A percentile compares a stretch with the other conserved stretches of the same genome.
Conservation (phyloP, 2,329 filamentous ascomycete genomes). For the Colletotrichum noveboracense region DNA sequence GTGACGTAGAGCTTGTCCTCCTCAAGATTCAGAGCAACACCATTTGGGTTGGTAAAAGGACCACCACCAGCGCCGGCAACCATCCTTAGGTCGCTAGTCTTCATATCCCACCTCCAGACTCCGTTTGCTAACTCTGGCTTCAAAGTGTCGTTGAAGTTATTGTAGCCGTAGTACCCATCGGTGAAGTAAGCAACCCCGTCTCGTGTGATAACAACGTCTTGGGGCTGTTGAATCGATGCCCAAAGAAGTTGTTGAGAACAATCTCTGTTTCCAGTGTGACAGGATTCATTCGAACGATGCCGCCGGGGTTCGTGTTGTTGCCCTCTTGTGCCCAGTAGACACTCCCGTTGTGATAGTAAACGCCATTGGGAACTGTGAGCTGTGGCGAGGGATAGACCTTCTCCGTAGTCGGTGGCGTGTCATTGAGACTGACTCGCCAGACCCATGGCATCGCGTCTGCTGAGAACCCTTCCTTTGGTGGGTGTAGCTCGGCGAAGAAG, state of each 20-base stretch:
- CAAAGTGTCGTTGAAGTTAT: constrained; percentile 24
- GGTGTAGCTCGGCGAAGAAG: constrained; percentile 21
- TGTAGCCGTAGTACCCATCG: constrained; percentile 23
- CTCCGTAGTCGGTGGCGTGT: constrained; percentile 10
- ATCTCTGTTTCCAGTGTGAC: constrained; percentile 9
- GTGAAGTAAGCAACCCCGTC: constrained; percentile 22
- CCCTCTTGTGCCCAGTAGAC: constrained; percentile 24
- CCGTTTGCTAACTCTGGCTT: constrained; percentile 23
- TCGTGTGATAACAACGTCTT: constrained; percentile 22
- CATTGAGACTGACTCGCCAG: constrained; percentile 15
- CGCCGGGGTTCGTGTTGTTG: constrained; percentile 16
- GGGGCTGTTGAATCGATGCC: constrained; percentile 24
- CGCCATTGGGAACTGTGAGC: constrained; percentile 21
- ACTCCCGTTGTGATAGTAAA: constrained; percentile 22
- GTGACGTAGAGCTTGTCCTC: constrained; percentile 23
- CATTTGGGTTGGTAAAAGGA: constrained; percentile 25
- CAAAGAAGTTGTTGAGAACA: constrained; percentile 21
- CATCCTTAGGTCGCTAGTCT: constrained; percentile 11
- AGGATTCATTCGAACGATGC: constrained; percentile 21
- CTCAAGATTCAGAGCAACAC: constrained; percentile 17
- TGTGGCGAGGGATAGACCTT: constrained; percentile 22
- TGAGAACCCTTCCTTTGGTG: constrained; percentile 17
- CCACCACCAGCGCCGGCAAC: constrained; percentile 19
- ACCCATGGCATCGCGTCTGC: constrained; percentile 20
- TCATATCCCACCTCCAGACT: constrained; percentile 22